Base-by-base conservation (phyloP, 495 filamentous ascomycete genomes). In the Staphylotrichum longicolle region DNA sequence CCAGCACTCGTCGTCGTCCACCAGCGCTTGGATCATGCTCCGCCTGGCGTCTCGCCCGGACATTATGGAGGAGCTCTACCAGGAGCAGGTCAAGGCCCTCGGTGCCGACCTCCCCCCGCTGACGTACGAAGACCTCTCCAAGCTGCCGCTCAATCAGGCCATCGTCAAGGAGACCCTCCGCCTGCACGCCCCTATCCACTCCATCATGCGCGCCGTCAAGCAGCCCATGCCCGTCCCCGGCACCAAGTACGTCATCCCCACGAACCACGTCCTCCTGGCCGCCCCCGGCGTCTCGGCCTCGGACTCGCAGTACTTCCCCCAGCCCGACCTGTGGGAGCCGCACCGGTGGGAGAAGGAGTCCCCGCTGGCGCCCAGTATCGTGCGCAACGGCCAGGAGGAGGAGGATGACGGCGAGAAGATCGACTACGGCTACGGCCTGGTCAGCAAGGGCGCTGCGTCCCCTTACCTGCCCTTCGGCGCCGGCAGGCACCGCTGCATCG, bases 401-500 rank as follows among this genome's bases (percentile, higher is more conserved):
- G 78, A 82, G n/a, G 84, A 84, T 9, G 83, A 86, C 20, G 89
- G 88, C 40, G 88, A 91, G 74, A 88, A 86, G 68, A 77, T 91
- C 39, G 93, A 97, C 68, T 97, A 97, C 68, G 94, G 93, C 35
- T 97, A 96, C 73, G 94, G 93, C n/a, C 77, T 91, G 35, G 86
- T 96, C 54, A 89, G 83, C 74, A 96, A 96, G 78, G 93, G 94
- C 27, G 85, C 91, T 5, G 78, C 77, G 34, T 91, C 87, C 51
- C 93, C 94, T 2, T 98, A 97, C 75, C 80, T 98, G 15, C 94
- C 94, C 0, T 98, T 98, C 70, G 94, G 94, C 3, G 94, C 92
- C 1, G 94, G 94, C 5, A 80, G 94, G 55, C 94, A 98, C 75
- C 77, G 94, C 9, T 98, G 94, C 73, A 97, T 98, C 68, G 94